Conservation (phyloP, 345 rosid genomes). For the Luvunga scandens region DNA sequence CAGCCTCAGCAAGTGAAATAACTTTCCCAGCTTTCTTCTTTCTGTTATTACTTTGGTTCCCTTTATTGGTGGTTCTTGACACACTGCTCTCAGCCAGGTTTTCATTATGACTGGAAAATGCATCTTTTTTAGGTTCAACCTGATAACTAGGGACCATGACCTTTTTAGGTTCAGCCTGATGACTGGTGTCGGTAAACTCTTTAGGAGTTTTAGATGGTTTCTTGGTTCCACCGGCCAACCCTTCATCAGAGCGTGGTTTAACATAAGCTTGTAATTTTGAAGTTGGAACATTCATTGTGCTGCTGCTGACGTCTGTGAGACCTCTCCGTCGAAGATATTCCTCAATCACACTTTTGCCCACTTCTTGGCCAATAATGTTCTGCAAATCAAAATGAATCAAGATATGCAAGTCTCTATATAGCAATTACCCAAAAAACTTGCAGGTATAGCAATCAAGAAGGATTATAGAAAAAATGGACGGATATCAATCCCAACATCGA, state of each 20-base stretch:
- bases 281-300: constrained; percentile 33
- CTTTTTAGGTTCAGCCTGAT: constrained; percentile 32
- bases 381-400: constrained; percentile 27
- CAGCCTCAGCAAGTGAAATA: constrained; percentile 87
- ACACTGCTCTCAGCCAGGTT: constrained; percentile 26
- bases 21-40: constrained; percentile 90
- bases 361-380: constrained; percentile 83
- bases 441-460: neutral
- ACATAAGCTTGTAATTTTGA: constrained; percentile 70
- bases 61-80: constrained; percentile 28
- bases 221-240: constrained; percentile 41
- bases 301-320: constrained; percentile 37
- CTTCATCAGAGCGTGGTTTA: constrained; percentile 59
- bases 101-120: constrained; percentile 22
- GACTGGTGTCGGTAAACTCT: constrained; percentile 35
- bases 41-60: constrained; percentile 47
- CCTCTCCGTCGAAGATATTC: constrained; percentile 78
- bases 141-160: constrained; percentile 24
- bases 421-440: neutral
- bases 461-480: neutral
- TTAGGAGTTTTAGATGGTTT: constrained; percentile 47
- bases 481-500: neutral
- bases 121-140: constrained; percentile 27
- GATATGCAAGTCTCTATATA: neutral
- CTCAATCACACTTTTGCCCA: constrained; percentile 62